Percentiles rank a stretch among this genome's conserved stretches.
Evolutionary conservation across 768 basidiomycete genomes (phyloP).

Genomic region (Termitomyces sp.): DNA sequence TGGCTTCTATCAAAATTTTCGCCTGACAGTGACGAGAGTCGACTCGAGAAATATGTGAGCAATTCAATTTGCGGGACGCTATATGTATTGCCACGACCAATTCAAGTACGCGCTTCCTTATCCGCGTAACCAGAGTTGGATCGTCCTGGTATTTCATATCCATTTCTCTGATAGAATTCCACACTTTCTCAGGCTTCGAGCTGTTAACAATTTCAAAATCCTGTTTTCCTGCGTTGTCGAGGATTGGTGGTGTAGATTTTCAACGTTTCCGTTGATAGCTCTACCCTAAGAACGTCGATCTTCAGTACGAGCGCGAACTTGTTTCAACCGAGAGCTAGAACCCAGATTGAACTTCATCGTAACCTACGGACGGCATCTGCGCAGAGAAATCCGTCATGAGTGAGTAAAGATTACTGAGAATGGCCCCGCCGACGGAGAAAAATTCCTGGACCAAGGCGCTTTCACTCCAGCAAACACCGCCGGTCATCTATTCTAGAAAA

Average conservation of each 20-base stretch:
- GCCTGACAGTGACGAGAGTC: constrained; percentile 4
- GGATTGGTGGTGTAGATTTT: background rate
- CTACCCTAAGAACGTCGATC: background rate
- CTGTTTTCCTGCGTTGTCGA: no score
- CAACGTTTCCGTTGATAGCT: background rate
- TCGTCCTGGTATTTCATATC: background rate
- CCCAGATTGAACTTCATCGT: no score
- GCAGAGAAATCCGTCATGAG: background rate
- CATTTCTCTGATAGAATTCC: background rate
- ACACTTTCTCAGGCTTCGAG: background rate
- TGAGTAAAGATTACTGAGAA: background rate
- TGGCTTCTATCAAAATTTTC: background rate
- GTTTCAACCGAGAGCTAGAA: background rate
- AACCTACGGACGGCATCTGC: background rate
- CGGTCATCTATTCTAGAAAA: background rate
- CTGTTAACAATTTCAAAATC: background rate
- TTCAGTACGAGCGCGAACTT: background rate
- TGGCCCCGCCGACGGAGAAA: constrained; percentile 4
- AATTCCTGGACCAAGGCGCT: constrained; percentile 5
- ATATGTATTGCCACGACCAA: background rate
- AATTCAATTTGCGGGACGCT: background rate
- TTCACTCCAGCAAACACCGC: constrained; percentile 10
- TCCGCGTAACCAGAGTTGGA: background rate
- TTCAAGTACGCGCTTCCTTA: background rate
- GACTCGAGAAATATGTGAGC: background rate